These are phyloP conservation scores for Podospora anserina DNA, from an alignment of 495 filamentous ascomycete genomes.

Conservation along the genomic window DNA sequence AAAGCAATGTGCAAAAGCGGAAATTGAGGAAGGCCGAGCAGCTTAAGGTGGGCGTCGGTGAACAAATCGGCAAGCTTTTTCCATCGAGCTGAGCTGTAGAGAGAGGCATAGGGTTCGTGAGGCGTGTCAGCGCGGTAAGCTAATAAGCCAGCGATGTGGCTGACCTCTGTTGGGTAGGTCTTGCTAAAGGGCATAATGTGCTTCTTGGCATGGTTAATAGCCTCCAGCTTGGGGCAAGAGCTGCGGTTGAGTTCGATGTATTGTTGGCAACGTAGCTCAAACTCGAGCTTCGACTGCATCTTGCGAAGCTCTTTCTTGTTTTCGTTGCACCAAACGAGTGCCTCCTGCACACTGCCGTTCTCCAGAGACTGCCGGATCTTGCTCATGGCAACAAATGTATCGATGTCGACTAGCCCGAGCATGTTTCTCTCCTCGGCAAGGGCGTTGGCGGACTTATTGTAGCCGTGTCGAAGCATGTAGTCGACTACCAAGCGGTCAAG, in stretches of 20 bases:
- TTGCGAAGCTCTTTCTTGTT: conserved; percentile 85
- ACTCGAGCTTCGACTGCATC: conserved; percentile 85
- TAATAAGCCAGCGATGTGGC: conserved; percentile 74
- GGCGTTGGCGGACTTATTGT: conserved; percentile 68
- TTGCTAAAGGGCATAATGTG: conserved; percentile 66
- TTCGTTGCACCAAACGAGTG: conserved; percentile 84
- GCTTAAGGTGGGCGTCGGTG: conserved; percentile 76
- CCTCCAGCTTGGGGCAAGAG: conserved; percentile 57
- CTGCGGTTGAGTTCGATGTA: conserved; percentile 85
- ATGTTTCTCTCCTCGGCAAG: conserved; percentile 67
- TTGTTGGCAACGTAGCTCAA: conserved; percentile 91
- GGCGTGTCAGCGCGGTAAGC: conserved; percentile 63
- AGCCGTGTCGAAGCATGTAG: conserved; percentile 81
- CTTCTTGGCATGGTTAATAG: conserved; percentile 77
- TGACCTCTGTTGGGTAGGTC: conserved; percentile 63
- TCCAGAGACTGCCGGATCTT: conserved; percentile 68
- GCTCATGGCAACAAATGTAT: conserved; percentile 80
- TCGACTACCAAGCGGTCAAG: conserved; percentile 85
- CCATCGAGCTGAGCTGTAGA: conserved; percentile 75
- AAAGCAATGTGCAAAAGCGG: conserved; percentile 92
- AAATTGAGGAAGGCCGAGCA: conserved; percentile 75
- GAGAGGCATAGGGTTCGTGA: conserved; percentile 41
- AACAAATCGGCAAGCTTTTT: conserved; percentile 74
- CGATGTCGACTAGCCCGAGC: conserved; percentile 77
- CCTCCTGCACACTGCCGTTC: conserved; percentile 68